Evolutionary conservation across 2,329 filamentous ascomycete species (phyloP).

Genomic region (Colletotrichum aenigma): DNA sequence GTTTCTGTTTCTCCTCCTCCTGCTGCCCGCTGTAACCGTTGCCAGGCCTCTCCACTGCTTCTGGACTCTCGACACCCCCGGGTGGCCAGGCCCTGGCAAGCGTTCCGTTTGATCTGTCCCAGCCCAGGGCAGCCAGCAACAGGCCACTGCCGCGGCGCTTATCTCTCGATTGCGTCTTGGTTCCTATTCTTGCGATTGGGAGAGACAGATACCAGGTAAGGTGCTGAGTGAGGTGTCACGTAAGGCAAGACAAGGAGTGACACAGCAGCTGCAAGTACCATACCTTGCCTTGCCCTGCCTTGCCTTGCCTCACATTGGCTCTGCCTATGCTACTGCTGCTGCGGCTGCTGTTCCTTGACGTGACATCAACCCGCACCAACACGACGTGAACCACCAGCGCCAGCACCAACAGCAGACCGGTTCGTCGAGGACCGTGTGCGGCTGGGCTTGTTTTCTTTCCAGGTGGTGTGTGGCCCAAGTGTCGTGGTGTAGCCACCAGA

Average conservation of each 20-base stretch:
- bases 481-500: not conserved
- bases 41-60: not conserved
- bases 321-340: not conserved
- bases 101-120: not conserved
- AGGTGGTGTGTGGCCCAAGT: conserved; percentile 2
- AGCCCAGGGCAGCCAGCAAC: not conserved
- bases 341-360: not conserved
- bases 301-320: not conserved
- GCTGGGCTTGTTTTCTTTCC: not conserved
- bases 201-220: not conserved
- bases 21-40: not conserved
- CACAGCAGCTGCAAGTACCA: not conserved
- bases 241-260: not conserved
- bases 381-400: not conserved
- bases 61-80: not conserved
- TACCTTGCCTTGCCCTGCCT: not conserved
- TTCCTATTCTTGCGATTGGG: not conserved
- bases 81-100: not conserved
- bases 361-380: not conserved
- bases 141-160: not conserved
- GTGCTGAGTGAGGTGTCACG: not conserved
- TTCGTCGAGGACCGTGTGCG: not conserved
- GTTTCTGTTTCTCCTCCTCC: conserved; percentile 15
- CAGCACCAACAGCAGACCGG: not conserved
- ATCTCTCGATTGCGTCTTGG: not conserved